Conservation (phyloP, 23 red algal species). For the Chondrus crispus region DNA sequence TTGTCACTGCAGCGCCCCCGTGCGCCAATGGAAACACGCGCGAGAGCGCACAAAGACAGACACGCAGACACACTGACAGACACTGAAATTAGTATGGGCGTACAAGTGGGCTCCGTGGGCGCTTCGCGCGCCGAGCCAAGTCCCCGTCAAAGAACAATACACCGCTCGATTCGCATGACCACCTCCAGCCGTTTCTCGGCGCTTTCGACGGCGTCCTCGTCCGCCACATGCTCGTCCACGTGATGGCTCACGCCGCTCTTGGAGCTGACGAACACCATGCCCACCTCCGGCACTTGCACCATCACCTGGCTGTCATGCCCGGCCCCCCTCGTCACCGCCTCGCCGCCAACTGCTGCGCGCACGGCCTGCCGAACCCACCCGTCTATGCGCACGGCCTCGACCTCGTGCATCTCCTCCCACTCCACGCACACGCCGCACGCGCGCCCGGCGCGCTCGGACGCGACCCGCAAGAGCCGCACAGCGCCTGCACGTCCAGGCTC, state of each 20-base stretch:
- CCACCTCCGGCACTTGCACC: conserved; percentile 30
- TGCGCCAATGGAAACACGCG: too few relatives aligned
- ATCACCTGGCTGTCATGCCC: conserved; percentile 83
- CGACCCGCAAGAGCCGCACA: too few relatives aligned
- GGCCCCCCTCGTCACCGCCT: conserved; percentile 61
- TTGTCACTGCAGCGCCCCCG: too few relatives aligned
- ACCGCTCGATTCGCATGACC: too few relatives aligned
- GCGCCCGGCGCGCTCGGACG: too few relatives aligned
- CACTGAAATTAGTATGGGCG: too few relatives aligned
- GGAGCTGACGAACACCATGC: conserved; percentile 84
- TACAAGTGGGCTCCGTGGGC: too few relatives aligned
- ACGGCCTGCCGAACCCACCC: conserved; percentile 37
- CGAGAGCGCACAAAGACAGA: too few relatives aligned
- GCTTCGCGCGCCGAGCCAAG: too few relatives aligned
- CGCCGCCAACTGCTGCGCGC: conserved; percentile 22
- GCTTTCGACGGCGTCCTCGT: conserved; percentile 38
- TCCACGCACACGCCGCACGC: conserved; percentile 22
- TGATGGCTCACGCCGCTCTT: conserved; percentile 68
- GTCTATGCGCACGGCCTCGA: conserved; percentile 43
- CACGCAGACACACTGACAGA: too few relatives aligned
- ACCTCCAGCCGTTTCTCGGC: background rate
- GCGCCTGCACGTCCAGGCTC: too few relatives aligned
- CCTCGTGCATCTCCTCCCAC: conserved; percentile 13
- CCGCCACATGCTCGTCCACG: conserved; percentile 36
- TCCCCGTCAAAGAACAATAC: too few relatives aligned